Evolutionary conservation across 768 basidiomycete species (phyloP).

Genomic region (Phaeolepiota aurea): DNA sequence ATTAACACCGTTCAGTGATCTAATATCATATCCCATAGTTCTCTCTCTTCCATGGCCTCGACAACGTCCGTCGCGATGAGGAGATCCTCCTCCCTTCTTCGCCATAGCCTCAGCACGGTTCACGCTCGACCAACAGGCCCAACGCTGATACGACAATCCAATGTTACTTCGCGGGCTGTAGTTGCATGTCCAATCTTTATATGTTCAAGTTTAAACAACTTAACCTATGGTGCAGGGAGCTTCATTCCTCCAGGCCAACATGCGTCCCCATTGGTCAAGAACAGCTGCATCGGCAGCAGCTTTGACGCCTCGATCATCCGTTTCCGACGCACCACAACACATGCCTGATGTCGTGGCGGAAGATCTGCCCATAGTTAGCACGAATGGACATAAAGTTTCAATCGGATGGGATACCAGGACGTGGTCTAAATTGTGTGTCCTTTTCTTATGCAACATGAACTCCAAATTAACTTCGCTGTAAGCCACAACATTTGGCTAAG

Average conservation of each 20-base stretch:
- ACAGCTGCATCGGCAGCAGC: slow-evolving; percentile 16
- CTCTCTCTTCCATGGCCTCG: too few relatives aligned
- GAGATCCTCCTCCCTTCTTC: neutral
- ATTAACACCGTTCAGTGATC: too few relatives aligned
- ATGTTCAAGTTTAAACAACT: neutral
- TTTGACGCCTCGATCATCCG: slow-evolving; percentile 7
- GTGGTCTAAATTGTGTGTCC: slow-evolving; percentile 72
- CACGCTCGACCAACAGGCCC: neutral
- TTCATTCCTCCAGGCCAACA: neutral
- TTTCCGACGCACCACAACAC: slow-evolving; percentile 9
- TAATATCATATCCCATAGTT: too few relatives aligned
- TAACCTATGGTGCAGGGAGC: too few relatives aligned
- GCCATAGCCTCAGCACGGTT: neutral
- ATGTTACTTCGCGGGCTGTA: neutral
- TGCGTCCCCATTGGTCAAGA: slow-evolving; percentile 1
- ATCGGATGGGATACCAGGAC: slow-evolving; percentile 66
- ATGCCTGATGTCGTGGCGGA: slow-evolving; percentile 21
- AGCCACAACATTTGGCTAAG: slow-evolving; percentile 90
- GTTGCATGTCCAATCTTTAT: neutral
- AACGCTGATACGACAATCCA: neutral
- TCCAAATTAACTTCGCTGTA: slow-evolving; percentile 1
- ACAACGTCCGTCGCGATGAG: neutral
- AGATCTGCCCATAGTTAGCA: slow-evolving; percentile 44
- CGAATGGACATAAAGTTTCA: slow-evolving; percentile 52
- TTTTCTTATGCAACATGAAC: neutral